Evolutionary conservation across 2,329 filamentous ascomycete genomes (phyloP).

Genomic region (Verticillium isaacii): DNA sequence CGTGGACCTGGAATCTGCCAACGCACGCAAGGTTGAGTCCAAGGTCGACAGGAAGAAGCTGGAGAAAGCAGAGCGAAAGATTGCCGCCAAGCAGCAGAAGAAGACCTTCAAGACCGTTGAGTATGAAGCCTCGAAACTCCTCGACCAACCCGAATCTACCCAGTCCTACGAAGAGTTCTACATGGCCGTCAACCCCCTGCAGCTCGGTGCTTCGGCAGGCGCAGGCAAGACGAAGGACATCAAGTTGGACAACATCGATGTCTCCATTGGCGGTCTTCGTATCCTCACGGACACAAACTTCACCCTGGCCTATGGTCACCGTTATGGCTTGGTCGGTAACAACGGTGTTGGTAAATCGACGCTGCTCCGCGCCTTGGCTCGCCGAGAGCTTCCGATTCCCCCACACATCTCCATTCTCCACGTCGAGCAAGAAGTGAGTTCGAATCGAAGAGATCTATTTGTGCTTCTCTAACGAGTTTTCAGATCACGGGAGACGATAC

Average conservation of each 20-base stretch:
- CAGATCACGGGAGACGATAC: slow-evolving; percentile 94
- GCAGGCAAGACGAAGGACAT: slow-evolving; percentile 96
- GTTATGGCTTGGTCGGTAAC: slow-evolving; percentile 96
- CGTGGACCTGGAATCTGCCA: slow-evolving; percentile 92
- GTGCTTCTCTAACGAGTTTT: not conserved
- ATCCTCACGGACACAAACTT: slow-evolving; percentile 89
- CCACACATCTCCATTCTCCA: slow-evolving; percentile 98
- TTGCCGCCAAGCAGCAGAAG: slow-evolving; percentile 96
- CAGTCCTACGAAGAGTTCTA: slow-evolving; percentile 99
- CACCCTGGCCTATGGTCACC: slow-evolving; percentile 84
- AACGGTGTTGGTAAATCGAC: slow-evolving; percentile 99
- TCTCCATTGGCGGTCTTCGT: slow-evolving; percentile 82
- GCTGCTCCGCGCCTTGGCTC: slow-evolving; percentile 83
- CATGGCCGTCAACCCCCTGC: slow-evolving; percentile 97
- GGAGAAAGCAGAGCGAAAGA: slow-evolving; percentile 96
- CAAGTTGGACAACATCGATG: slow-evolving; percentile 94
- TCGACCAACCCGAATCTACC: slow-evolving; percentile 75
- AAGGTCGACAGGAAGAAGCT: slow-evolving; percentile 98
- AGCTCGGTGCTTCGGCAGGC: slow-evolving; percentile 65
- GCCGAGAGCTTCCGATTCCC: slow-evolving; percentile 90
- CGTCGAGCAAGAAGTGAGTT: slow-evolving; percentile 89
- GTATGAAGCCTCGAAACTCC: slow-evolving; percentile 88
- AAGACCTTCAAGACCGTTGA: slow-evolving; percentile 98
- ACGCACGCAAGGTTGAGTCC: slow-evolving; percentile 90
- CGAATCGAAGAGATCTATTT: not conserved